A percentile compares a stretch with the other conserved stretches of the same genome.
phyloP scores from a whole-genome alignment of 108 stramenopile genomes.

The Aurantiochytrium sp. region DNA sequence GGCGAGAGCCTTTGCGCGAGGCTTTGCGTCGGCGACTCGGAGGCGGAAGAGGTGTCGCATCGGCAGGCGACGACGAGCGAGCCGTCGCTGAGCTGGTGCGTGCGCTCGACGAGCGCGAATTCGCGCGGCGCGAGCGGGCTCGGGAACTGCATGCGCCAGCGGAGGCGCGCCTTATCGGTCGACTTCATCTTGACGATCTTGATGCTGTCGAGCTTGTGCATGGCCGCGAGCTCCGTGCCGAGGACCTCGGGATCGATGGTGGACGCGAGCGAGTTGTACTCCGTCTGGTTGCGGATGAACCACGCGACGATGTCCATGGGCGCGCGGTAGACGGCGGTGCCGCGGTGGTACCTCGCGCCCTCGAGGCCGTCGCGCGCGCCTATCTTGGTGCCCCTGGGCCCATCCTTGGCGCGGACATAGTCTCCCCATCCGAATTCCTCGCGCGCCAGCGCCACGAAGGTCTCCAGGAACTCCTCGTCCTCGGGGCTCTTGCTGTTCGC shows the following conservation, averaged over 20 bases:
- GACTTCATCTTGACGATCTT: background rate
- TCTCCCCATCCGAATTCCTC: background rate
- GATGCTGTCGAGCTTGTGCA: background rate
- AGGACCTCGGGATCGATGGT: background rate
- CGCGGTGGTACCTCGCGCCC: background rate
- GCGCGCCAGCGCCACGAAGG: background rate
- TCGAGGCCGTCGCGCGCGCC: too few species aligned
- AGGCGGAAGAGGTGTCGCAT: background rate
- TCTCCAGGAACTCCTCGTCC: background rate
- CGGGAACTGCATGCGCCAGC: background rate
- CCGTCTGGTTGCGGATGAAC: background rate
- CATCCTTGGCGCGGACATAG: background rate
- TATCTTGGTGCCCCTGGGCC: background rate
- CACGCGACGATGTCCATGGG: slow-evolving; percentile 6
- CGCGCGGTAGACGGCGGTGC: background rate
- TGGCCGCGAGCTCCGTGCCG: background rate
- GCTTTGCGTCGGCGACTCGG: background rate
- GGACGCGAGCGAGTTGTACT: slow-evolving; percentile 15
- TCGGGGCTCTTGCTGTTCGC: background rate
- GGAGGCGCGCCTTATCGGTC: background rate
- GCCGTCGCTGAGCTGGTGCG: background rate
- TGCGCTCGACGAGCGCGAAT: background rate
- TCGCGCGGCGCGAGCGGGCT: background rate
- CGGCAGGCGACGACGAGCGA: background rate
- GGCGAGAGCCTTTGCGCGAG: background rate